These are phyloP conservation scores for Glycine tomentella DNA, from an alignment of 306 rosid species.

Conservation along the genomic window DNA sequence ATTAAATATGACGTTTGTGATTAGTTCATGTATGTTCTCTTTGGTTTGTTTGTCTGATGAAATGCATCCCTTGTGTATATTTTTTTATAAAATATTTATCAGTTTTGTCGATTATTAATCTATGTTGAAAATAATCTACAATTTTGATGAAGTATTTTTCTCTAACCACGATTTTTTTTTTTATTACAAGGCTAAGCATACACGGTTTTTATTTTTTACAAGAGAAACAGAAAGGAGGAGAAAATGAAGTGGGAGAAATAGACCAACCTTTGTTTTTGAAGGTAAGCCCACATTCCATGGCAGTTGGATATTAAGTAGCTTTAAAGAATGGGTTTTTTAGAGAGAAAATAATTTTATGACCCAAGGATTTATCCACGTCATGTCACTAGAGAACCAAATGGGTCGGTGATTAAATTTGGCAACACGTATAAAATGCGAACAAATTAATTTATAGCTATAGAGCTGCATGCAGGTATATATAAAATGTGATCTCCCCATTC, in stretches of 20 bases:
- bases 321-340: neutral
- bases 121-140: too few species aligned
- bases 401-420: neutral
- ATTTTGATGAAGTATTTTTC: too few species aligned
- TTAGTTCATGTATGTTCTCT: too few species aligned
- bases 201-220: neutral
- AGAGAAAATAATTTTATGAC: too few species aligned
- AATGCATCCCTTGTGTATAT: too few species aligned
- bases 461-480: too few species aligned
- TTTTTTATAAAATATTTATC: too few species aligned
- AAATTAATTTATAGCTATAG: neutral
- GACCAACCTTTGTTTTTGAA: neutral
- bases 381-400: neutral
- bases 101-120: too few species aligned
- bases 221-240: neutral
- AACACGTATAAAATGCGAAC: neutral
- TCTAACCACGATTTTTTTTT: neutral
- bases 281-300: neutral
- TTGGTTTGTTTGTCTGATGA: too few species aligned
- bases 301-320: neutral
- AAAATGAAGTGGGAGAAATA: neutral
- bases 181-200: neutral
- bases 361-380: neutral
- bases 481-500: too few species aligned
- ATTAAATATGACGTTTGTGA: too few species aligned